Evolutionary conservation across 148 eudicot genomes (phyloP).

Genomic region (Rhododendron ovatum): DNA sequence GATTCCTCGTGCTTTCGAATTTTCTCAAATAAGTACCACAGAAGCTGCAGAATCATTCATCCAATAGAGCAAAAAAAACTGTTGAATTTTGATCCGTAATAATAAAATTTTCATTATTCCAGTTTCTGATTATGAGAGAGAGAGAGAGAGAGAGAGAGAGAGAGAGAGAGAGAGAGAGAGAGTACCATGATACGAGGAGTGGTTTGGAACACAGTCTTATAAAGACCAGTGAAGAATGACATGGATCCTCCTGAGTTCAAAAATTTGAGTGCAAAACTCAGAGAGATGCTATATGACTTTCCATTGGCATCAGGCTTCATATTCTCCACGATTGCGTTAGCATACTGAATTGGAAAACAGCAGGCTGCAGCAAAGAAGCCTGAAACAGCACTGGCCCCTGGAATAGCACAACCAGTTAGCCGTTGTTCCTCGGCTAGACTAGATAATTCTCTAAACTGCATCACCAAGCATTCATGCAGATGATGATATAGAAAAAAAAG

Average conservation of each 20-base stretch:
- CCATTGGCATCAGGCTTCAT: background rate
- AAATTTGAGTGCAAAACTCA: background rate
- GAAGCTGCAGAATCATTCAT: background rate
- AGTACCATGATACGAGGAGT: background rate
- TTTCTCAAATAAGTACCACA: background rate
- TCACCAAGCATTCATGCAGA: background rate
- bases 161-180: background rate
- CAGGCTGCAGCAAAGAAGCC: conserved; percentile 1
- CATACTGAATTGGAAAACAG: background rate
- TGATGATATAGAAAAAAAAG: background rate
- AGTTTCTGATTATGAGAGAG: too few species aligned
- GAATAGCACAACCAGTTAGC: background rate
- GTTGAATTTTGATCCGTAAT: background rate
- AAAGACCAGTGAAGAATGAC: background rate
- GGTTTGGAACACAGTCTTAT: background rate
- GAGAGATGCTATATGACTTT: background rate
- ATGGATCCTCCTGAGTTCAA: background rate
- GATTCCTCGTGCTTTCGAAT: background rate
- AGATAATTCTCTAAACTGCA: background rate
- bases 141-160: background rate
- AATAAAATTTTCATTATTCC: background rate
- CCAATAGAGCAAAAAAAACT: background rate
- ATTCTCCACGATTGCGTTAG: background rate
- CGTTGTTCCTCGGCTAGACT: background rate
- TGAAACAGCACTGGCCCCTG: conserved; percentile 5